phyloP scores from a whole-genome alignment of 768 basidiomycete genomes.

The Lentinula raphanica region DNA sequence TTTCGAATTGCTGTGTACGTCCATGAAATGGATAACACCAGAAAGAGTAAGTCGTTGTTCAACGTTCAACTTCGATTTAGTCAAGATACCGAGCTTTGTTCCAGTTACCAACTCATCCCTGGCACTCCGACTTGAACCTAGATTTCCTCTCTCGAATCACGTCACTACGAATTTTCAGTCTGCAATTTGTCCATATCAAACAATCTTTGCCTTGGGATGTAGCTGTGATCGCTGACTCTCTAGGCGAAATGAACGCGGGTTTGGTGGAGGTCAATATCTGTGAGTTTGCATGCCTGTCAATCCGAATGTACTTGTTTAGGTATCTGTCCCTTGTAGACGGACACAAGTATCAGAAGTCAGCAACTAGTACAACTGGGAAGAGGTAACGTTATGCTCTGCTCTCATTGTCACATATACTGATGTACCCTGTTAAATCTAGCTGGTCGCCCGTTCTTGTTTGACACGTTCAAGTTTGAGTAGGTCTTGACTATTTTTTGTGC shows the following conservation, averaged over 20 bases:
- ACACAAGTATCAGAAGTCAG: not conserved
- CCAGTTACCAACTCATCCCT: not conserved
- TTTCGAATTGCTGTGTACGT: not conserved
- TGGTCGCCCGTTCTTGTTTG: not conserved
- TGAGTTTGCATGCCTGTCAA: not conserved
- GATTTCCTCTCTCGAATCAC: not conserved
- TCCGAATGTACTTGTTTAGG: not conserved
- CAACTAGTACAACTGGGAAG: not conserved
- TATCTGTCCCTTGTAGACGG: not conserved
- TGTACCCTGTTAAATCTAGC: not conserved
- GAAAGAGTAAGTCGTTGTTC: not conserved
- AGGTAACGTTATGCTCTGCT: not conserved
- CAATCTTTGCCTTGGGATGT: not conserved
- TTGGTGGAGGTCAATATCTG: not conserved
- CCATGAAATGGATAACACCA: not conserved
- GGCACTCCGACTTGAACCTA: not conserved
- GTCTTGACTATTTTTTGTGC: not conserved
- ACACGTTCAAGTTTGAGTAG: not conserved
- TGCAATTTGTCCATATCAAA: not conserved
- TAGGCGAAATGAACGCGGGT: not conserved
- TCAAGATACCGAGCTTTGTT: too few species aligned
- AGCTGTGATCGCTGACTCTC: not conserved
- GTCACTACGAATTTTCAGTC: not conserved
- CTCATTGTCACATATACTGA: not conserved
- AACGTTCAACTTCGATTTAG: not conserved